Evolutionary conservation across 2,329 filamentous ascomycete species (phyloP), one percentile per base, ranked within the genome.

Genomic region (Fusarium citri): DNA sequence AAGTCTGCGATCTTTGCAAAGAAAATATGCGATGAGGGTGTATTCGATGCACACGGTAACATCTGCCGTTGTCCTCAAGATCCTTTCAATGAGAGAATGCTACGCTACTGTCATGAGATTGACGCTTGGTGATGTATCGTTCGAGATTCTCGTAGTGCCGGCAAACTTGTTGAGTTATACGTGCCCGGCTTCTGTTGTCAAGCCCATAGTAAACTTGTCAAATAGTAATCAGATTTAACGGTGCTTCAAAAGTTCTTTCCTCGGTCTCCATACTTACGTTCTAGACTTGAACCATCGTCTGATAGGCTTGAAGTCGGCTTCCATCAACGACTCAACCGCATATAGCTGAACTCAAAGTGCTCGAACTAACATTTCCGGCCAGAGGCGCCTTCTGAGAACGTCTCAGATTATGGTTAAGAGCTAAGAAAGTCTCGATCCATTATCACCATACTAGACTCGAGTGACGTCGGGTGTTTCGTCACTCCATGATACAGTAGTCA

Each of bases 11-110:
- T 37, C 16, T 37, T n/a, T 18, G 31, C 5, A 5, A 37, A 9
- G 1, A 9, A 11, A 11, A 1, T 37, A 0, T 2, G 16, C 10
- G 31, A 11, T 18, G 5, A n/a, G 5, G n/a, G 11, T 6, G 1
- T 37, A 37, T 37, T n/a, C 31, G 10, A 37, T 7, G 18, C 9
- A 6, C 10, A 37, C 1, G 5, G 11, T 37, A 4, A 6, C 8
- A n/a, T 37, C 5, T n/a, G 3, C 34, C 3, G 16, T 6, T n/a
- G 1, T 5, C 34, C 9, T 37, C 9, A 4, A n/a, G 16, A 8
- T 18, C 8, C 8, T 18, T 18, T 18, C 5, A 10, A 8, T 18
- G 16, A 18, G 5, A 10, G 9, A 2, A 34, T 34, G 5, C 16
- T 18, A 18, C 8, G 16, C 31, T 34, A 18, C 5, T 34, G 8